These are phyloP conservation scores for Fusarium temperatum DNA, from an alignment of 2,329 filamentous ascomycete genomes.

Conservation along the genomic window DNA sequence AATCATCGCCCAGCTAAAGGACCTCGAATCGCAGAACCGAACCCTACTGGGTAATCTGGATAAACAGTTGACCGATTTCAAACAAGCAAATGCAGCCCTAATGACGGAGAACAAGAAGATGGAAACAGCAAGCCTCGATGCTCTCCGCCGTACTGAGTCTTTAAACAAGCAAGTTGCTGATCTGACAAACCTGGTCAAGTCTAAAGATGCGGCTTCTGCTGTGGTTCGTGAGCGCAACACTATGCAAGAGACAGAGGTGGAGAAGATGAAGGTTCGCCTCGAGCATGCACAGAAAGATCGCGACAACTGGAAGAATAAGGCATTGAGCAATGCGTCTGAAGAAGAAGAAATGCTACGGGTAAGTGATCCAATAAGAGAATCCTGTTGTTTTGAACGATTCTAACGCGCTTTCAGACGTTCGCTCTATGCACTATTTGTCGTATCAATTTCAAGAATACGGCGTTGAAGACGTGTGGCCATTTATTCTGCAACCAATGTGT, in stretches of 20 bases:
- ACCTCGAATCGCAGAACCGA: slow-evolving; percentile 81
- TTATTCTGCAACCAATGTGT: slow-evolving; percentile 93
- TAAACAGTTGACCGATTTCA: slow-evolving; percentile 87
- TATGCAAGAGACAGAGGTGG: slow-evolving; percentile 76
- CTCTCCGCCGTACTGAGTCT: slow-evolving; percentile 73
- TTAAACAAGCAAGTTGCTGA: slow-evolving; percentile 80
- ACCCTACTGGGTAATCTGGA: slow-evolving; percentile 84
- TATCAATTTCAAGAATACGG: slow-evolving; percentile 92
- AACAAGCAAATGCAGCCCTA: slow-evolving; percentile 77
- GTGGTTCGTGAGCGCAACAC: slow-evolving; percentile 65
- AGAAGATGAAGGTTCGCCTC: slow-evolving; percentile 80
- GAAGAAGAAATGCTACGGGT: slow-evolving; percentile 89
- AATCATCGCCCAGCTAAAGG: slow-evolving; percentile 92
- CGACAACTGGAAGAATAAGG: slow-evolving; percentile 86
- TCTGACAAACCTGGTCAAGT: slow-evolving; percentile 75
- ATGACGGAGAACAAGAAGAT: slow-evolving; percentile 77
- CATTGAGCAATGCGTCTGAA: slow-evolving; percentile 79
- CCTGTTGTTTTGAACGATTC: neutral
- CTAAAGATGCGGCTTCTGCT: slow-evolving; percentile 73
- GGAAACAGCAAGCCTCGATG: slow-evolving; percentile 77
- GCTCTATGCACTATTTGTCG: slow-evolving; percentile 89
- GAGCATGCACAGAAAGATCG: slow-evolving; percentile 83
- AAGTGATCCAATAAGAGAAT: slow-evolving; percentile 52
- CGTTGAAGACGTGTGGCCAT: slow-evolving; percentile 92
- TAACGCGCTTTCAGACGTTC: slow-evolving; percentile 48